Percentiles rank a stretch among this genome's conserved stretches.
phyloP scores from a whole-genome alignment of 108 stramenopile species.

The Bacterosira constricta region DNA sequence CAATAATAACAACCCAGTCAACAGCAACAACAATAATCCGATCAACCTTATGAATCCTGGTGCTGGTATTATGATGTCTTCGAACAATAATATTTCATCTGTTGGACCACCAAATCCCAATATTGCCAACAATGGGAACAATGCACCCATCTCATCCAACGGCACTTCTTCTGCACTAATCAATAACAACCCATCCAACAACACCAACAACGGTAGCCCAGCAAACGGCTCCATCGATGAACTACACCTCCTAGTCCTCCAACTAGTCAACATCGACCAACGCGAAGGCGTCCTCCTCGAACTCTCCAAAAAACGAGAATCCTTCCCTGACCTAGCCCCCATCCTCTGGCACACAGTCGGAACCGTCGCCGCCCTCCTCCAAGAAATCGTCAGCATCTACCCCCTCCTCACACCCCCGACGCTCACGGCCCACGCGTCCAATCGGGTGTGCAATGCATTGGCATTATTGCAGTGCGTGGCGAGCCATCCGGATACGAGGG shows the following conservation, averaged over 20 bases:
- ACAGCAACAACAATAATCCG: background rate
- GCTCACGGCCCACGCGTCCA: conserved; percentile 94
- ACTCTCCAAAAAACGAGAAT: conserved; percentile 97
- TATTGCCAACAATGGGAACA: background rate
- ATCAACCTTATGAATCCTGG: background rate
- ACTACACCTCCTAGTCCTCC: conserved; percentile 71
- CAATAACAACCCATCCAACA: background rate
- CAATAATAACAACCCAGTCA: no score
- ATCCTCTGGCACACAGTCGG: conserved; percentile 84
- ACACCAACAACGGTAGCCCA: background rate
- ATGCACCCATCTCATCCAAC: background rate
- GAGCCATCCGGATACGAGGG: conserved; percentile 95
- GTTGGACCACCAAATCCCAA: no score
- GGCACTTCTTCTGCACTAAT: background rate
- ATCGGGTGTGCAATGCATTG: conserved; percentile 98
- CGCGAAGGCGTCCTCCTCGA: conserved; percentile 94
- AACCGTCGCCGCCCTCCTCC: conserved; percentile 89
- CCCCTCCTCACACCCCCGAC: conserved; percentile 96
- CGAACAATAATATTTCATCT: no score
- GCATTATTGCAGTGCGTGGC: conserved; percentile 99
- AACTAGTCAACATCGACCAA: conserved; percentile 82
- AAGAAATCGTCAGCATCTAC: conserved; percentile 99
- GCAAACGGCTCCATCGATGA: conserved; percentile 50
- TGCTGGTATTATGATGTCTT: no score
- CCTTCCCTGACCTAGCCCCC: conserved; percentile 95